phyloP scores from a whole-genome alignment of 208 protist genomes.

The Crithidia brevicula region DNA sequence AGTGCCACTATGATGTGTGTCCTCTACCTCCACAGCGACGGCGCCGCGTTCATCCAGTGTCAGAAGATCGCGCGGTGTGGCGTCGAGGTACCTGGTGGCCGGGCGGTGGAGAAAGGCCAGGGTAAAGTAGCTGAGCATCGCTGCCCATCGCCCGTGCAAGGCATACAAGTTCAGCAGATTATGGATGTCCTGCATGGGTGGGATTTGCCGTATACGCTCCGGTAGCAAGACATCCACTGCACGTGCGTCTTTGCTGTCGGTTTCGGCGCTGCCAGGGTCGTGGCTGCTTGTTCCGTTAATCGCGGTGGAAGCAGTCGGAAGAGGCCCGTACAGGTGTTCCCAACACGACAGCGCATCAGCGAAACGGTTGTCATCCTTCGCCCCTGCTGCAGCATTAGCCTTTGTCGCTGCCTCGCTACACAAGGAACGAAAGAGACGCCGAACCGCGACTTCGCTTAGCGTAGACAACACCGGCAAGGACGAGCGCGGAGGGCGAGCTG shows the following conservation, averaged over 20 bases:
- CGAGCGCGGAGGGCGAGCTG: neutral
- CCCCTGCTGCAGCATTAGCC: neutral
- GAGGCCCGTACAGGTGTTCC: slow-evolving; percentile 31
- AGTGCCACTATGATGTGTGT: neutral
- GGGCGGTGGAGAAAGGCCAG: slow-evolving; percentile 37
- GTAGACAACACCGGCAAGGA: slow-evolving; percentile 11
- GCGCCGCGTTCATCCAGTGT: neutral
- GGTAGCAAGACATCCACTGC: too few species aligned
- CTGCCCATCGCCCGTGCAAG: slow-evolving; percentile 32
- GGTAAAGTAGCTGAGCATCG: slow-evolving; percentile 48
- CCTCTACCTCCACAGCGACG: neutral
- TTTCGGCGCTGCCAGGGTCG: neutral
- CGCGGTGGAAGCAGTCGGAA: neutral
- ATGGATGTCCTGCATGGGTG: slow-evolving; percentile 53
- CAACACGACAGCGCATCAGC: slow-evolving; percentile 26
- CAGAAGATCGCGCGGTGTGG: slow-evolving; percentile 7
- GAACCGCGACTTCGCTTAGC: slow-evolving; percentile 27
- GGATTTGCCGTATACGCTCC: neutral
- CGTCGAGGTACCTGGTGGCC: slow-evolving; percentile 16
- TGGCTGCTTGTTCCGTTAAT: neutral
- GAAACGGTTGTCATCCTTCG: neutral
- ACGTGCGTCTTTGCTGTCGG: neutral
- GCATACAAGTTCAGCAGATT: slow-evolving; percentile 64
- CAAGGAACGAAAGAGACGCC: slow-evolving; percentile 28
- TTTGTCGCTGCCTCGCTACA: slow-evolving; percentile 3